Evolutionary conservation across 345 rosid species (phyloP).

Genomic region (Citrus medica): DNA sequence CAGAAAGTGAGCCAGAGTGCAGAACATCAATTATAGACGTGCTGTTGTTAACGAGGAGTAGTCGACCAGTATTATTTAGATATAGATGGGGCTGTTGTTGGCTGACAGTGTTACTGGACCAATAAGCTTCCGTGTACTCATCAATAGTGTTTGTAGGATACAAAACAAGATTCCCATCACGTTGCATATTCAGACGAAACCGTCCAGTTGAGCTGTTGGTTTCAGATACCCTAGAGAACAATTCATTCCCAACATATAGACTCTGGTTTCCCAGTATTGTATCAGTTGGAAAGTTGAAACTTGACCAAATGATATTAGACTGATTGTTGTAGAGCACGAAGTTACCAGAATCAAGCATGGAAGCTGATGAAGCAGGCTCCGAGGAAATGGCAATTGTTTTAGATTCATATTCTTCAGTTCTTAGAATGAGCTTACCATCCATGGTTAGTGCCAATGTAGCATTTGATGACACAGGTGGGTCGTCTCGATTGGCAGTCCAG

Average conservation of each 20-base stretch:
- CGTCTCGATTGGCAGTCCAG: conserved; percentile 10
- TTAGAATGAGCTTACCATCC: background rate
- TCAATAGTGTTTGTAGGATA: conserved; percentile 17
- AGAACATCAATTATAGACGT: accelerated
- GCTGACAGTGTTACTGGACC: background rate
- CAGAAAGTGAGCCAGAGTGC: no score
- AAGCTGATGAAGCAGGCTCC: conserved; percentile 20
- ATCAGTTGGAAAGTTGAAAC: conserved; percentile 20
- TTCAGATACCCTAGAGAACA: conserved; percentile 18
- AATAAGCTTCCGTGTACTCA: background rate
- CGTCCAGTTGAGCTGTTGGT: conserved; percentile 10
- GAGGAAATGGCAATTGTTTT: background rate
- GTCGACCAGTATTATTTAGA: background rate
- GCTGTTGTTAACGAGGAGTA: background rate
- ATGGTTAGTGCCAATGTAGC: background rate
- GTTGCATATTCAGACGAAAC: conserved; percentile 28
- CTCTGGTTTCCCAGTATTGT: conserved; percentile 26
- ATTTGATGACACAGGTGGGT: background rate
- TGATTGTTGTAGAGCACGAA: conserved; percentile 22
- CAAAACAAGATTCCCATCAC: conserved; percentile 27
- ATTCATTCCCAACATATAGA: background rate
- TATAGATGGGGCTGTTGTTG: background rate
- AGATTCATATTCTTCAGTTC: background rate
- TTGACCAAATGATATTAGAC: conserved; percentile 23
- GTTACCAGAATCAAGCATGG: conserved; percentile 33